These are phyloP conservation scores for Fusarium brachygibbosum DNA, from an alignment of 2,329 filamentous ascomycete species.

Conservation along the genomic window DNA sequence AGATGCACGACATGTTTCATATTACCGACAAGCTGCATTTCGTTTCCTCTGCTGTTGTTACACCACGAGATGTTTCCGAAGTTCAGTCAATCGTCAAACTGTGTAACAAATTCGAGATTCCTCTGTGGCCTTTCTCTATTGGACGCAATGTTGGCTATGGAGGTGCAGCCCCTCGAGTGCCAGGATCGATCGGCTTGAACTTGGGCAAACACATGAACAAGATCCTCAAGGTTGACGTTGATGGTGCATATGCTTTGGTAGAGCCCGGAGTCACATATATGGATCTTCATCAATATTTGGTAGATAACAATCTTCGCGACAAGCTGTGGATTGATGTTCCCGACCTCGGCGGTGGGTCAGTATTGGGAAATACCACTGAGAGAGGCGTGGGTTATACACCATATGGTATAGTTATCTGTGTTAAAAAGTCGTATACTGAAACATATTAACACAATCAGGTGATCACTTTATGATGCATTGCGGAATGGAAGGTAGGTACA, in stretches of 20 bases:
- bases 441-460: neutral
- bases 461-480: slow-evolving; percentile 43
- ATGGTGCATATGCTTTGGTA: slow-evolving; percentile 33
- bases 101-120: slow-evolving; percentile 37
- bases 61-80: slow-evolving; percentile 30
- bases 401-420: slow-evolving; percentile 14
- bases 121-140: slow-evolving; percentile 40
- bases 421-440: accelerated
- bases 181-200: slow-evolving; percentile 25
- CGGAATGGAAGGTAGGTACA: slow-evolving; percentile 34
- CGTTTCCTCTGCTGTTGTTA: slow-evolving; percentile 33
- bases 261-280: slow-evolving; percentile 35
- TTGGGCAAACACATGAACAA: slow-evolving; percentile 40
- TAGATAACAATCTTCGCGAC: slow-evolving; percentile 28
- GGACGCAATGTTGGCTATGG: slow-evolving; percentile 40
- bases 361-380: slow-evolving; percentile 37
- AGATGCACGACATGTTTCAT: slow-evolving; percentile 42
- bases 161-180: slow-evolving; percentile 34
- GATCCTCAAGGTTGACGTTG: slow-evolving; percentile 33
- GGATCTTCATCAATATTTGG: slow-evolving; percentile 34
- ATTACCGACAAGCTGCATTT: slow-evolving; percentile 34
- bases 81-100: slow-evolving; percentile 28
- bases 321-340: slow-evolving; percentile 42
- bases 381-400: slow-evolving; percentile 40
- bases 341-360: slow-evolving; percentile 35